Conservation (phyloP, 768 basidiomycete genomes). For the Leucocoprinus sp. region DNA sequence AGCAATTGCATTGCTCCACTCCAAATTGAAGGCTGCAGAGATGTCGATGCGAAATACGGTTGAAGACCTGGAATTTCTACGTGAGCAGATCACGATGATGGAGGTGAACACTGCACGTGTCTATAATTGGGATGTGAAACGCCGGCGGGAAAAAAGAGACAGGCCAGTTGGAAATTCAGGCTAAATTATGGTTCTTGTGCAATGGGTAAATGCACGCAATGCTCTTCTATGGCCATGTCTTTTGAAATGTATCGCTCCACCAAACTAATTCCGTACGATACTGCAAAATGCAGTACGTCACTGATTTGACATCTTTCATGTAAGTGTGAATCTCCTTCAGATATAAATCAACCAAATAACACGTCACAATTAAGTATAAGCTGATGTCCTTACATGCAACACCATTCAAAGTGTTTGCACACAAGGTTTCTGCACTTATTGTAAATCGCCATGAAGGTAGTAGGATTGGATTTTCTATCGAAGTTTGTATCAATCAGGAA, state of each 20-base stretch:
- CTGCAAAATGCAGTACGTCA: no score
- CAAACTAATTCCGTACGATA: no score
- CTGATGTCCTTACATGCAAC: not conserved
- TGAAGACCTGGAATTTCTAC: slow-evolving; percentile 87
- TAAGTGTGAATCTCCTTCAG: no score
- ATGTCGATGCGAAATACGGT: slow-evolving; percentile 54
- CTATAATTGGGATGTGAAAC: slow-evolving; percentile 94
- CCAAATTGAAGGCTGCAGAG: slow-evolving; percentile 71
- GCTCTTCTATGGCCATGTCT: no score
- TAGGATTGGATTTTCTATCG: no score
- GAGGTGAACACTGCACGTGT: slow-evolving; percentile 92
- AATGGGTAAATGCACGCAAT: no score
- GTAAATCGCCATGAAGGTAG: no score
- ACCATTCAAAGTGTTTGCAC: not conserved
- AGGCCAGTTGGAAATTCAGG: slow-evolving; percentile 2
- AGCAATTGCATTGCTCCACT: slow-evolving; percentile 64
- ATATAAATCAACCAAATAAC: no score
- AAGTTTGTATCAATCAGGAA: no score
- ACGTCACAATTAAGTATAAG: not conserved
- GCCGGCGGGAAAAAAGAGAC: slow-evolving; percentile 52
- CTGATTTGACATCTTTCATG: no score
- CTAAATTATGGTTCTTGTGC: slow-evolving; percentile 2
- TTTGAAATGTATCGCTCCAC: no score
- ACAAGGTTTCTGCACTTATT: no score
- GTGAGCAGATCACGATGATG: slow-evolving; percentile 95